Evolutionary conservation across 2,329 filamentous ascomycete species (phyloP).

Genomic region (Phaeosphaeriaceae sp.): DNA sequence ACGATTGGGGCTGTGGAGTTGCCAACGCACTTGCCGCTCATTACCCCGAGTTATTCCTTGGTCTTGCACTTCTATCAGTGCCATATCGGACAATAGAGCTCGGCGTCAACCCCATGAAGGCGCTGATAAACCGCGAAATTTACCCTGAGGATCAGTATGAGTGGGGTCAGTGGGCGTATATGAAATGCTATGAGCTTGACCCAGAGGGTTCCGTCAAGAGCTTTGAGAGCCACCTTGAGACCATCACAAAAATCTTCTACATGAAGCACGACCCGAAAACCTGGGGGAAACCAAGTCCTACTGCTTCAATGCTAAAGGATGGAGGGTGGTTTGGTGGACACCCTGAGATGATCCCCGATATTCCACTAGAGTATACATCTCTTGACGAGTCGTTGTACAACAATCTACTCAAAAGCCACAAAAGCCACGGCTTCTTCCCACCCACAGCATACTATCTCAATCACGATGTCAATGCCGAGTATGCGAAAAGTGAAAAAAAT

Average conservation of each 20-base stretch:
- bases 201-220: constrained; percentile 18
- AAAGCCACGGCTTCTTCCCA: constrained; percentile 50
- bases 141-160: constrained; percentile 55
- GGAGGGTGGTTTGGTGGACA: constrained; percentile 45
- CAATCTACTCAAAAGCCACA: constrained; percentile 43
- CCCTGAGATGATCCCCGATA: constrained; percentile 31
- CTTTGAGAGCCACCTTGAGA: constrained; percentile 31
- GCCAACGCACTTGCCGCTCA: constrained; percentile 39
- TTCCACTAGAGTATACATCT: constrained; percentile 35
- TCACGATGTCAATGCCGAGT: constrained; percentile 51
- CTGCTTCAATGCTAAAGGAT: constrained; percentile 19
- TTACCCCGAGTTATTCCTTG: constrained; percentile 43
- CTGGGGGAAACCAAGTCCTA: constrained; percentile 33
- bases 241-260: constrained; percentile 32
- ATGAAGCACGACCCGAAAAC: constrained; percentile 25
- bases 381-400: constrained; percentile 39
- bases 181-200: constrained; percentile 39
- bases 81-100: constrained; percentile 53
- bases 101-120: constrained; percentile 47
- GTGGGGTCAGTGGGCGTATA: constrained; percentile 47
- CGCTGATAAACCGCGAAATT: constrained; percentile 51
- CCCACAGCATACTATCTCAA: constrained; percentile 54
- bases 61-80: constrained; percentile 39
- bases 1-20: constrained; percentile 53
- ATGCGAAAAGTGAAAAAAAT: constrained; percentile 48